phyloP scores from a whole-genome alignment of 2,329 filamentous ascomycete species.

The Exophiala mesophila region DNA sequence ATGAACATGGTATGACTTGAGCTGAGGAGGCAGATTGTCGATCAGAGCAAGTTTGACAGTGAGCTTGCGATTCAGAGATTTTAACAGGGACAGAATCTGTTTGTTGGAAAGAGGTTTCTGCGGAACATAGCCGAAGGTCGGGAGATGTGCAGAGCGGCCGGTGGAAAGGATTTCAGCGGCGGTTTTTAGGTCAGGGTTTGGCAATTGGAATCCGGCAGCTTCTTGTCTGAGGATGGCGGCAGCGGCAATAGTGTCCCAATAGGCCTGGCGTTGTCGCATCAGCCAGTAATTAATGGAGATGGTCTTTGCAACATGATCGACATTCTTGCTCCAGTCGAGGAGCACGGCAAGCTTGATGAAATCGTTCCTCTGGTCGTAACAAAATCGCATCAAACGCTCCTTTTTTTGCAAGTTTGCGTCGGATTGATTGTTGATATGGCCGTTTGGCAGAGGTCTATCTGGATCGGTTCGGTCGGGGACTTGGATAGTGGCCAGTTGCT shows the following conservation, averaged over 20 bases:
- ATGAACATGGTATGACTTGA: slow-evolving; percentile 70
- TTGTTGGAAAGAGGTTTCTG: slow-evolving; percentile 65
- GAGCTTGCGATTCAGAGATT: slow-evolving; percentile 77
- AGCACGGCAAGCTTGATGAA: slow-evolving; percentile 93
- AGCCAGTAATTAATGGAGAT: slow-evolving; percentile 82
- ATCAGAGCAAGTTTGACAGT: slow-evolving; percentile 79
- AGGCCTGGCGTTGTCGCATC: slow-evolving; percentile 57
- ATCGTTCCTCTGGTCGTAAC: slow-evolving; percentile 72
- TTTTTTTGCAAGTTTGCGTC: slow-evolving; percentile 71
- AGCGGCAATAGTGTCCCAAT: slow-evolving; percentile 55
- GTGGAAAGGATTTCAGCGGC: slow-evolving; percentile 79
- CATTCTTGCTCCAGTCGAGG: slow-evolving; percentile 80
- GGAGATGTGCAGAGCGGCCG: slow-evolving; percentile 71
- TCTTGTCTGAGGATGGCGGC: slow-evolving; percentile 69
- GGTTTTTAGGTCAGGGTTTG: slow-evolving; percentile 85
- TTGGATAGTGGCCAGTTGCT: slow-evolving; percentile 65
- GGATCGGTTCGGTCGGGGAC: slow-evolving; percentile 45
- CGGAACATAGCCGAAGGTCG: slow-evolving; percentile 74
- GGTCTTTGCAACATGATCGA: slow-evolving; percentile 73
- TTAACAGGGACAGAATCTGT: slow-evolving; percentile 68
- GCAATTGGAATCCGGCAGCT: slow-evolving; percentile 67
- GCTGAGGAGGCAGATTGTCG: slow-evolving; percentile 73
- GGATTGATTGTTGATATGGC: slow-evolving; percentile 33
- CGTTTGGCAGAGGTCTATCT: slow-evolving; percentile 11
- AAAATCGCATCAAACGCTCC: slow-evolving; percentile 66